These are phyloP conservation scores for Ambispora gerdemannii DNA, from an alignment of 192 early-diverging fungal species.

Conservation along the genomic window DNA sequence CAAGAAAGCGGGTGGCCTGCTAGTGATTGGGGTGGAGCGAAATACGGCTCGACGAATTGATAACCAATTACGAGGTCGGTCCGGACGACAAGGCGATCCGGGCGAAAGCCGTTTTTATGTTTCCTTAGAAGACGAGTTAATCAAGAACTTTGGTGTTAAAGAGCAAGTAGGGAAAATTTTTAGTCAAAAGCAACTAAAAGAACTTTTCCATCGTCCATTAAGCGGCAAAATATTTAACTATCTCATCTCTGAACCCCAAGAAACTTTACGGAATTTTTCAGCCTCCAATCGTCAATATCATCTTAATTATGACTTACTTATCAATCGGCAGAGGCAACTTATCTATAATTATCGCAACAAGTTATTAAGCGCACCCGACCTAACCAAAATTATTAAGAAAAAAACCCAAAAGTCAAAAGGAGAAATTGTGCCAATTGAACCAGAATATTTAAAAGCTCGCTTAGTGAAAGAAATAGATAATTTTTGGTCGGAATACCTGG, in stretches of 20 bases:
- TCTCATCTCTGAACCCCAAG: background rate
- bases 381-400: background rate
- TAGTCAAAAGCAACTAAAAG: background rate
- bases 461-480: conserved; percentile 6
- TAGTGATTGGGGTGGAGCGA: conserved; percentile 5
- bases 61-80: conserved; percentile 15
- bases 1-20: background rate
- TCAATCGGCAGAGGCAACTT: background rate
- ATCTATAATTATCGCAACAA: conserved; percentile 16
- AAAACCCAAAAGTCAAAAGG: background rate
- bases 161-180: conserved; percentile 5
- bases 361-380: background rate
- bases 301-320: background rate
- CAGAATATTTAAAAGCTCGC: background rate
- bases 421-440: background rate
- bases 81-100: conserved; percentile 17
- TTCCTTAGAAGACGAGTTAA: conserved; percentile 15
- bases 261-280: background rate
- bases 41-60: background rate
- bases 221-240: conserved; percentile 1
- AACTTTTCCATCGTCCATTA: background rate
- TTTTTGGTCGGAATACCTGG: background rate
- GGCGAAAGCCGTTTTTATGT: conserved; percentile 11
- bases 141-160: background rate
- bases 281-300: background rate